Percentiles rank a stretch among this genome's conserved stretches.
Conservation (phyloP, 208 protist species). For the Naegleria fowleri region DNA sequence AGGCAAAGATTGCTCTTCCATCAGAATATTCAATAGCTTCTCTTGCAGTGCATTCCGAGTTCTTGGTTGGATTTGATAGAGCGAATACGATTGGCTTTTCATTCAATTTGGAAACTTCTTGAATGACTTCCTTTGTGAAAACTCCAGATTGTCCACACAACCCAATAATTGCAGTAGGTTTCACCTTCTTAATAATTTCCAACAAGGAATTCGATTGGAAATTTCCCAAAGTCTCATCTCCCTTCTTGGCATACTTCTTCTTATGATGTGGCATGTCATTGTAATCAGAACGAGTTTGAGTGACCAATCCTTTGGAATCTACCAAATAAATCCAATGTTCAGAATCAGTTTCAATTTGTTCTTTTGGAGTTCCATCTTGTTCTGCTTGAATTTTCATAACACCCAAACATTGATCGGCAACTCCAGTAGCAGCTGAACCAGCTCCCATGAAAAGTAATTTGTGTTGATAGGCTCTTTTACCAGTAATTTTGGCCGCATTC, state of each 20-base stretch:
- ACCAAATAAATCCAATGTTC: conserved; percentile 69
- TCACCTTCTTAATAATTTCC: conserved; percentile 71
- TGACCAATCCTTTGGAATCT: conserved; percentile 80
- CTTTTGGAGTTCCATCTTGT: conserved; percentile 47
- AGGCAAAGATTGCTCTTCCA: conserved; percentile 84
- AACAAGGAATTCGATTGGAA: conserved; percentile 42
- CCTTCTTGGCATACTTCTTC: conserved; percentile 69
- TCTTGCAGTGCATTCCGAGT: conserved; percentile 77
- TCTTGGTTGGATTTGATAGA: conserved; percentile 84
- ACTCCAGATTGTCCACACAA: conserved; percentile 74
- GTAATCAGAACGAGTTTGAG: conserved; percentile 66
- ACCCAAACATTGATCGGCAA: conserved; percentile 81
- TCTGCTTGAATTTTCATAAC: conserved; percentile 58
- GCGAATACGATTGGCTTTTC: conserved; percentile 89
- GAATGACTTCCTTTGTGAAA: conserved; percentile 88
- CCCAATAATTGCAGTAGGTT: conserved; percentile 88
- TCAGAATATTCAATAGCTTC: conserved; percentile 85
- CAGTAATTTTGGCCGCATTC: conserved; percentile 63
- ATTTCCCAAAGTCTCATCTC: conserved; percentile 49
- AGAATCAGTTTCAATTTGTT: conserved; percentile 54
- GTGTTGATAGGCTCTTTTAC: not conserved
- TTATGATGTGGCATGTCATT: conserved; percentile 65
- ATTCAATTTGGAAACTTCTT: conserved; percentile 61
- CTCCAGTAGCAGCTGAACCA: conserved; percentile 81
- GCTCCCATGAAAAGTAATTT: conserved; percentile 70